Evolutionary conservation across 768 basidiomycete genomes (phyloP).

Genomic region (Amanita molliuscula): DNA sequence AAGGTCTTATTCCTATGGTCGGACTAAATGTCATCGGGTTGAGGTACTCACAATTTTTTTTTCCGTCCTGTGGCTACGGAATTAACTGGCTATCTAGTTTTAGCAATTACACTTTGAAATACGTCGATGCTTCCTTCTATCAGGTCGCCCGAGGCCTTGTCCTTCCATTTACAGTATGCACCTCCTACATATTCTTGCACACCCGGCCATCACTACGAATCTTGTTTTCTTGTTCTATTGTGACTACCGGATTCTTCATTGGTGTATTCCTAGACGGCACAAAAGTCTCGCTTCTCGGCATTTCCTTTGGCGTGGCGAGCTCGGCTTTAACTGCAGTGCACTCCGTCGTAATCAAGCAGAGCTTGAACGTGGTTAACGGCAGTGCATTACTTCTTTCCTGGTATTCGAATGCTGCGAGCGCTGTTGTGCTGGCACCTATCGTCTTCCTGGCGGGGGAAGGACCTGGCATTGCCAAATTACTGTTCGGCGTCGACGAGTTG

Average conservation of each 20-base stretch:
- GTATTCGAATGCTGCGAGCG: conserved; percentile 84
- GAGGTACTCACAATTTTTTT: conserved; percentile 35
- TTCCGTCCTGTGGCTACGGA: background rate
- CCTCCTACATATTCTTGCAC: conserved; percentile 73
- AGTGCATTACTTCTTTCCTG: conserved; percentile 81
- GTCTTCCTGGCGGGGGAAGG: conserved; percentile 71
- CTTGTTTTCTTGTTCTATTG: conserved; percentile 64
- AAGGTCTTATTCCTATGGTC: conserved; percentile 69
- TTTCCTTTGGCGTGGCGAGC: conserved; percentile 74
- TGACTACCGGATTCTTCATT: conserved; percentile 88
- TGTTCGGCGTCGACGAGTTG: conserved; percentile 37
- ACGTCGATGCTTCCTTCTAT: conserved; percentile 91
- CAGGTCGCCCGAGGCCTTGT: conserved; percentile 93
- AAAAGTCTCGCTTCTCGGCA: conserved; percentile 47
- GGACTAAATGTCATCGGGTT: conserved; percentile 73
- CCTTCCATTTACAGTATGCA: conserved; percentile 84
- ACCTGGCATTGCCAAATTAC: conserved; percentile 47
- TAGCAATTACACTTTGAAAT: conserved; percentile 87
- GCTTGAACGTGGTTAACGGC: conserved; percentile 68
- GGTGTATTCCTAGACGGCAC: conserved; percentile 76
- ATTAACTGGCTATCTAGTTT: conserved; percentile 35
- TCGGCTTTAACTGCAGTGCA: conserved; percentile 85
- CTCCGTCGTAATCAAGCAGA: conserved; percentile 90
- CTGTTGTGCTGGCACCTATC: conserved; percentile 61
- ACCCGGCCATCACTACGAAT: conserved; percentile 69